A percentile compares a stretch with the other conserved stretches of the same genome.
Conservation (phyloP, 169 alveolate genomes). For the Plasmodium vivax region DNA sequence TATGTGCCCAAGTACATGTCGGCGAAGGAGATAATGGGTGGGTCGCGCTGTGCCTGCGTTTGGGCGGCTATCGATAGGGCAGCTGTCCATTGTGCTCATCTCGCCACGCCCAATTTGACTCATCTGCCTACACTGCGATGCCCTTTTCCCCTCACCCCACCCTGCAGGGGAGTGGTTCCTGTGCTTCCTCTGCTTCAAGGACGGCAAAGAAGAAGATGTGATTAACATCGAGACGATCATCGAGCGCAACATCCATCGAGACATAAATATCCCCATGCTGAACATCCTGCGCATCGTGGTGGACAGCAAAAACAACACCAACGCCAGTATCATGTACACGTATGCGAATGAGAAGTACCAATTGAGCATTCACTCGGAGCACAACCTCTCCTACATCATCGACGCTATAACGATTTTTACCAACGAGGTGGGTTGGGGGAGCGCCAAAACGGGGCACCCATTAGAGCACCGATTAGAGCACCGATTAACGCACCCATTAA, state of each 20-base stretch:
- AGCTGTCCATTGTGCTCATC: neutral
- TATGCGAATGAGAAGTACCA: slow-evolving; percentile 58
- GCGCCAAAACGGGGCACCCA: neutral
- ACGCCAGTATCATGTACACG: slow-evolving; percentile 61
- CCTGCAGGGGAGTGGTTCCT: slow-evolving; percentile 71
- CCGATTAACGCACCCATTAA: no score
- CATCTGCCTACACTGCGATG: neutral
- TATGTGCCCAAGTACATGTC: slow-evolving; percentile 69
- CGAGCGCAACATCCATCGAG: slow-evolving; percentile 73
- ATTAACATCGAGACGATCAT: slow-evolving; percentile 72
- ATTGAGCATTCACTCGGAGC: slow-evolving; percentile 60
- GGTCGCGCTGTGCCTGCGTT: neutral
- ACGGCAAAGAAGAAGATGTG: slow-evolving; percentile 25
- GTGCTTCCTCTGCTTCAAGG: slow-evolving; percentile 71
- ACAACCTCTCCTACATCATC: slow-evolving; percentile 49
- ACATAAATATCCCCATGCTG: slow-evolving; percentile 63
- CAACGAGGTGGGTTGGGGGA: slow-evolving; percentile 32
- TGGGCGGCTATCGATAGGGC: neutral
- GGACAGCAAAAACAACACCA: slow-evolving; percentile 57
- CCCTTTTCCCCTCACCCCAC: neutral
- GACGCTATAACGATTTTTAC: slow-evolving; percentile 76
- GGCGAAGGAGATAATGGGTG: slow-evolving; percentile 74
- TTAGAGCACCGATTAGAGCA: neutral
- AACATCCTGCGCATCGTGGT: slow-evolving; percentile 63
- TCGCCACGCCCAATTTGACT: neutral